These are phyloP conservation scores for Favolaschia claudopus DNA, from an alignment of 768 basidiomycete genomes.

Conservation along the genomic window DNA sequence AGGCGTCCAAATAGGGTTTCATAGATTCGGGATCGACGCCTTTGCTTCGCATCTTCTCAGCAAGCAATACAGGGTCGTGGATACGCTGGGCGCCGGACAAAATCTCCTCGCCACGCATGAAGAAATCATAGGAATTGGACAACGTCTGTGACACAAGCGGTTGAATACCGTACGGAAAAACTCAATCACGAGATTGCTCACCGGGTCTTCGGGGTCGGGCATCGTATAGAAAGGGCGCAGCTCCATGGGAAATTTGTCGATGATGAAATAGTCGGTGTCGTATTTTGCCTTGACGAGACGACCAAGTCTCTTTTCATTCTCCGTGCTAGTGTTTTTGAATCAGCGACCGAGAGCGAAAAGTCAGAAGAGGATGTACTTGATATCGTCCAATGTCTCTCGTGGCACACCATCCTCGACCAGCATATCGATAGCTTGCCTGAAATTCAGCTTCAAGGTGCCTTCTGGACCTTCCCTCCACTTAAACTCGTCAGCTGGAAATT, in stretches of 20 bases:
- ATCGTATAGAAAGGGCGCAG: conserved; percentile 99
- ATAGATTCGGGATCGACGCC: conserved; percentile 92
- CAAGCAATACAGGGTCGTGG: conserved; percentile 85
- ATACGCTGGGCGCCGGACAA: conserved; percentile 98
- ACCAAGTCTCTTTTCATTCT: conserved; percentile 94
- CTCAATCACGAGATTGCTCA: conserved; percentile 51
- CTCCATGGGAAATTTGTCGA: conserved; percentile 97
- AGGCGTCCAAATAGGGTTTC: conserved; percentile 92
- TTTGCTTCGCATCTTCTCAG: conserved; percentile 83
- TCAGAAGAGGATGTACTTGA: conserved; percentile 64
- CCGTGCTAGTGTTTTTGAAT: conserved; percentile 66
- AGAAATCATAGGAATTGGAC: conserved; percentile 99
- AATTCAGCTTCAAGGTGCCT: conserved; percentile 85
- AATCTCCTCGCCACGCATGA: conserved; percentile 99
- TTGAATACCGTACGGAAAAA: too few relatives aligned
- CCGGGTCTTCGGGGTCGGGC: conserved; percentile 93
- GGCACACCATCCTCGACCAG: conserved; percentile 87
- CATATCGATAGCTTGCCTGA: conserved; percentile 87
- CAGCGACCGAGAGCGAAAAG: conserved; percentile 11
- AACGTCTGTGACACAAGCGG: conserved; percentile 60
- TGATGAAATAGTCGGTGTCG: conserved; percentile 97
- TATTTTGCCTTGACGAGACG: conserved; percentile 91
- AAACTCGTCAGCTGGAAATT: conserved; percentile 97
- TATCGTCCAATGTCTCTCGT: conserved; percentile 84
- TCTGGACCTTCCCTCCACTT: conserved; percentile 92